Evolutionary conservation across 1,139 yeast genomes (phyloP), one percentile per base, ranked within the genome.

Genomic region (Debaryomyces sp.): DNA sequence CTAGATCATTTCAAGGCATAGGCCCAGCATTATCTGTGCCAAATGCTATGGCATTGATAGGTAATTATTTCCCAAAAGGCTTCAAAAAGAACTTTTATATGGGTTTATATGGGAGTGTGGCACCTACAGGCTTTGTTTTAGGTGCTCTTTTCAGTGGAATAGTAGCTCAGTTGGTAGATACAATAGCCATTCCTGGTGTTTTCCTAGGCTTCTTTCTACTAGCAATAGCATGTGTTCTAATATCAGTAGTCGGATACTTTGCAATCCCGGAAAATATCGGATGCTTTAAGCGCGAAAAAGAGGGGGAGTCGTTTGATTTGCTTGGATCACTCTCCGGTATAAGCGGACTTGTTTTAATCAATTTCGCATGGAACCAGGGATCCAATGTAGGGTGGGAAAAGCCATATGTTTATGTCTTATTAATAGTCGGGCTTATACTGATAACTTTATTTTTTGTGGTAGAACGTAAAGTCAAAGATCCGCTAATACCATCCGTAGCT

Each of bases 321-420:
- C 57, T 60, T 43, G 86, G 87, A 1, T 70, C 79, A 0, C 29
- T 73, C 0, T 53, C 68, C 2, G 85, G 85, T 7, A 75, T 82
- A 2, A 43, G 64, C 10, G 85, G 84, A 0, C 61, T 82, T 42
- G 67, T 82, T 2, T 63, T 81, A 38, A 69, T 81, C 52, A 79
- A 80, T 55, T 75, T 82, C 53, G 78, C 85, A 1, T 81, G 84
- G 76, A 82, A 82, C 55, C 85, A 84, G 56, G 88, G 84, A 7
- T 86, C 89, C 0, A 75, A 73, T 26, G 80, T 77, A 3, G 87
- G 85, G 5, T 83, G 87, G 86, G 61, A 68, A 2, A 59, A 46
- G 2, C 75, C 77, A 0, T 81, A 81, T 52, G 80, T 78, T 5
- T 81, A 80, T 53, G 69, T 74, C 1, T 57, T 81, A 13, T 64